phyloP scores from a whole-genome alignment of 139 green algal species.

The Chlorella sp. region DNA sequence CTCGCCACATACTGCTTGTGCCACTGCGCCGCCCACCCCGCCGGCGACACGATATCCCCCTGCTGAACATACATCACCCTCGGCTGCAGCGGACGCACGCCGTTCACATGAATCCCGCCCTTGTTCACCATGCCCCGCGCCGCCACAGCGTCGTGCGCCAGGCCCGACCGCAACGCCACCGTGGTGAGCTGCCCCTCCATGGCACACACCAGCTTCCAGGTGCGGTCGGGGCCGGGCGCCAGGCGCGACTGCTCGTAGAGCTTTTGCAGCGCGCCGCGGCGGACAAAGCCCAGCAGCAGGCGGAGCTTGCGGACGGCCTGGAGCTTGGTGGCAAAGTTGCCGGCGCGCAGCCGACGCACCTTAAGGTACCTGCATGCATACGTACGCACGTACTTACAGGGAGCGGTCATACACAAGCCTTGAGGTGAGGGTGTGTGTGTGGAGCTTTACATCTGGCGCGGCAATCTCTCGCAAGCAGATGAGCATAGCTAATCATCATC shows the following conservation, averaged over 20 bases:
- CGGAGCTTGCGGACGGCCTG: slow-evolving; percentile 36
- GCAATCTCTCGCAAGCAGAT: no score
- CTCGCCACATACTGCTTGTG: background rate
- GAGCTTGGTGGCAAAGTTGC: slow-evolving; percentile 23
- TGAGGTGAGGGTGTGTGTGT: background rate
- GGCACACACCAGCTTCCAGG: slow-evolving; percentile 36
- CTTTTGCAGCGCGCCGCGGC: slow-evolving; percentile 17
- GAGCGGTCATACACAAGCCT: background rate
- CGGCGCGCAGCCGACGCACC: slow-evolving; percentile 14
- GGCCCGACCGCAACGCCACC: slow-evolving; percentile 17
- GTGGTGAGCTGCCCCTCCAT: slow-evolving; percentile 29
- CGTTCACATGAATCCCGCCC: slow-evolving; percentile 20
- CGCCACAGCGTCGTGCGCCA: slow-evolving; percentile 21
- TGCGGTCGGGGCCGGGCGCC: slow-evolving; percentile 15
- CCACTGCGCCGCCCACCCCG: background rate
- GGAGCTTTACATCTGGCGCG: no score
- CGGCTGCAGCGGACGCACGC: slow-evolving; percentile 8
- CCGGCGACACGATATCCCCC: slow-evolving; percentile 21
- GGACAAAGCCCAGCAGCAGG: slow-evolving; percentile 28
- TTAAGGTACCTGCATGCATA: slow-evolving; percentile 29
- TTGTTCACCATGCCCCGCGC: slow-evolving; percentile 1
- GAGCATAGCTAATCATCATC: no score
- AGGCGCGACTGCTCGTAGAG: slow-evolving; percentile 24
- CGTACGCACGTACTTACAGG: background rate
- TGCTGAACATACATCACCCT: slow-evolving; percentile 9